Evolutionary conservation across 2,329 filamentous ascomycete genomes (phyloP).

Genomic region (Ascochyta viciae-villosae): DNA sequence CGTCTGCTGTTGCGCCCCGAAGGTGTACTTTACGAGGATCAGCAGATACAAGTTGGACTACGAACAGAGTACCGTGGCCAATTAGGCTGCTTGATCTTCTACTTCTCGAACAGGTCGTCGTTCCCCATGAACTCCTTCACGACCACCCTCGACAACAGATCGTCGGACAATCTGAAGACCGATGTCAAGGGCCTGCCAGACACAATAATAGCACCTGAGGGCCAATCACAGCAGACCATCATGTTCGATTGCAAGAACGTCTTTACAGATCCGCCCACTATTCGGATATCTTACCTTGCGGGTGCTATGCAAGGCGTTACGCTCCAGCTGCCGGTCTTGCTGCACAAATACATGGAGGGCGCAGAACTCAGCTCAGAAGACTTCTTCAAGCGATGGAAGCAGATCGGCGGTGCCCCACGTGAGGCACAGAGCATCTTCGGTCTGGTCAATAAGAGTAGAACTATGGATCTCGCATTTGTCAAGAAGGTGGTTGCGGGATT

Average conservation of each 20-base stretch:
- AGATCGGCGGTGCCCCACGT: slow-evolving; percentile 87
- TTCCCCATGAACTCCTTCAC: slow-evolving; percentile 89
- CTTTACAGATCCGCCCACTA: slow-evolving; percentile 85
- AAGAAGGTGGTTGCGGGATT: slow-evolving; percentile 80
- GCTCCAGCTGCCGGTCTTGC: slow-evolving; percentile 82
- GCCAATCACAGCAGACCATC: slow-evolving; percentile 89
- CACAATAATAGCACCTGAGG: slow-evolving; percentile 74
- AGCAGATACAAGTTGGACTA: slow-evolving; percentile 89
- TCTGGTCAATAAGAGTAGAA: slow-evolving; percentile 64
- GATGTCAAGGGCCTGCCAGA: slow-evolving; percentile 91
- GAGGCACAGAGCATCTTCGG: slow-evolving; percentile 90
- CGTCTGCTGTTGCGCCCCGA: slow-evolving; percentile 79
- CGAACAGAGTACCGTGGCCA: slow-evolving; percentile 95
- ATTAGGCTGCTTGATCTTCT: slow-evolving; percentile 92
- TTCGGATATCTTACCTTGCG: slow-evolving; percentile 92
- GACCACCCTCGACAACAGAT: slow-evolving; percentile 82
- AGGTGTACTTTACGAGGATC: slow-evolving; percentile 92
- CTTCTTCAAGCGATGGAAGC: slow-evolving; percentile 99
- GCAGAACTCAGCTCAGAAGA: slow-evolving; percentile 87
- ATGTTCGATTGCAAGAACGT: slow-evolving; percentile 88
- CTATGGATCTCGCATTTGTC: slow-evolving; percentile 75
- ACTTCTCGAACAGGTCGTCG: slow-evolving; percentile 93
- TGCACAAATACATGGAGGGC: slow-evolving; percentile 97
- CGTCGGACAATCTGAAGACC: slow-evolving; percentile 74
- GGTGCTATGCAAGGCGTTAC: slow-evolving; percentile 93